Evolutionary conservation across 2,329 filamentous ascomycete genomes (phyloP).

Genomic region (Aspergillus latus): DNA sequence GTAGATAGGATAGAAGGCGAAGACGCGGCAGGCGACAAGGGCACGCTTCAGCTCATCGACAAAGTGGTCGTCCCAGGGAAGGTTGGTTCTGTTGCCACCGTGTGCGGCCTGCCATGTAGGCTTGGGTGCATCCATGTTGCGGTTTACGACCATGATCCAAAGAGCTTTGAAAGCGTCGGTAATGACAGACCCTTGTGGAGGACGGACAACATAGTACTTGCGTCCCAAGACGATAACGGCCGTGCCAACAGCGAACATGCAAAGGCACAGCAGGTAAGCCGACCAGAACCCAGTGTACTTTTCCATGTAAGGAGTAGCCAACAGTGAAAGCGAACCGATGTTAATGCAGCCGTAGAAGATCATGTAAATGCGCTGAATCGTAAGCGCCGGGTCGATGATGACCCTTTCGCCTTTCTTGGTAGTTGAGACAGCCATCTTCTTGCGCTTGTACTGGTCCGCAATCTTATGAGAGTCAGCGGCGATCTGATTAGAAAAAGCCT

Average conservation of each 20-base stretch:
- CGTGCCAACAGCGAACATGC: constrained; percentile 64
- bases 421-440: constrained; percentile 51
- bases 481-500: neutral
- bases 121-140: constrained; percentile 64
- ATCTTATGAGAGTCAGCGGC: constrained; percentile 41
- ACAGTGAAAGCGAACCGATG: constrained; percentile 65
- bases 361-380: constrained; percentile 69
- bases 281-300: constrained; percentile 65
- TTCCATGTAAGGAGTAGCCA: constrained; percentile 69
- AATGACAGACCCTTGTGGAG: constrained; percentile 63
- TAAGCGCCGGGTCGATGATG: constrained; percentile 66
- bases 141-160: constrained; percentile 53
- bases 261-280: constrained; percentile 62
- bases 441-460: constrained; percentile 65
- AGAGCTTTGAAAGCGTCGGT: constrained; percentile 65
- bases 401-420: constrained; percentile 54
- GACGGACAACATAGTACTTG: constrained; percentile 49
- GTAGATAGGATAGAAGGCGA: constrained; percentile 68
- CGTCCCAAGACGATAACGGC: constrained; percentile 52
- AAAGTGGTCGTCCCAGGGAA: constrained; percentile 68
- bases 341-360: constrained; percentile 76
- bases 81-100: constrained; percentile 38
- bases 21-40: constrained; percentile 67
- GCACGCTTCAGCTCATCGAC: constrained; percentile 70
- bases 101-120: constrained; percentile 62